Evolutionary conservation across 78 protist species (phyloP).

Genomic region (Monosiga brevicollis): DNA sequence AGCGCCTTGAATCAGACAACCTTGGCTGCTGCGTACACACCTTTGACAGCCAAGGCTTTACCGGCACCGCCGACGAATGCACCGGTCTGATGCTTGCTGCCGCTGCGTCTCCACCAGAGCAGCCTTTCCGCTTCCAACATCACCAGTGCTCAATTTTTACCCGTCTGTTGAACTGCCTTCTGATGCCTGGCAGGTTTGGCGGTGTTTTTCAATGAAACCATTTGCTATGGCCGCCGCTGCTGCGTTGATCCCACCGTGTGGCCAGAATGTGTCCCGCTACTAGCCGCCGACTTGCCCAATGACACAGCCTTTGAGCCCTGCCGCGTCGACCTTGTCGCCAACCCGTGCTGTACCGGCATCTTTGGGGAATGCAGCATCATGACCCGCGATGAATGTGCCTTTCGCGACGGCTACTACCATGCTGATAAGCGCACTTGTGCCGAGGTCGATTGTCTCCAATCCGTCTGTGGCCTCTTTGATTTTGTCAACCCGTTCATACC

Average conservation of each 20-base stretch:
- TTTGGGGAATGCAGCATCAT: background rate
- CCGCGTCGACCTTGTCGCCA: background rate
- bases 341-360: background rate
- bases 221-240: background rate
- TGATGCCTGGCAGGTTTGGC: too few species aligned
- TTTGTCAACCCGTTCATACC: background rate
- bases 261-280: background rate
- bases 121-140: too few species aligned
- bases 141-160: too few species aligned
- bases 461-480: background rate
- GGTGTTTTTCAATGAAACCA: background rate
- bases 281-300: background rate
- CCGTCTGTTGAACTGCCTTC: too few species aligned
- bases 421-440: background rate
- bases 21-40: background rate
- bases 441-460: background rate
- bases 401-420: background rate
- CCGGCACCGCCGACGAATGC: background rate
- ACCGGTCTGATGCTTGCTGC: too few species aligned
- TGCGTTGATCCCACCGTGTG: background rate
- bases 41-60: background rate
- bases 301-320: background rate
- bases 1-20: background rate
- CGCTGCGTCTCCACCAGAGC: too few species aligned
- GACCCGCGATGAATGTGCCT: background rate